These are phyloP conservation scores for Solanum etuberosum DNA, from an alignment of 257 asterid genomes.

Conservation along the genomic window DNA sequence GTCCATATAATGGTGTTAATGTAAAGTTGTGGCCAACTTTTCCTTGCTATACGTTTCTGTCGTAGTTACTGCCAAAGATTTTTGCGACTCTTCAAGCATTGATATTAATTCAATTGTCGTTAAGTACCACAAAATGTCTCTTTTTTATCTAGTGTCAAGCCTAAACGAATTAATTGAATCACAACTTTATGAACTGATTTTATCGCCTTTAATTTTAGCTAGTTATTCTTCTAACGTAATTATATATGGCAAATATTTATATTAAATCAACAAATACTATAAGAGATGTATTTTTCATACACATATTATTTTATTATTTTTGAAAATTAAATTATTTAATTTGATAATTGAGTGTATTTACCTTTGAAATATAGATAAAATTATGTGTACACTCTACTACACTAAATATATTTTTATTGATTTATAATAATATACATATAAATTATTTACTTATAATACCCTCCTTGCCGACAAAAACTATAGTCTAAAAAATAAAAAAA, in stretches of 20 bases:
- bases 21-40: background rate
- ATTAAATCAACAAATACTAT: background rate
- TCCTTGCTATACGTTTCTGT: background rate
- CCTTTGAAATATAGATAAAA: too few relatives aligned
- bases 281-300: background rate
- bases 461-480: background rate
- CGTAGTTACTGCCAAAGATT: too few relatives aligned
- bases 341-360: background rate
- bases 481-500: background rate
- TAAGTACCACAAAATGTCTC: too few relatives aligned
- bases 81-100: too few relatives aligned
- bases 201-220: too few relatives aligned
- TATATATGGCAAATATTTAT: too few relatives aligned
- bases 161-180: too few relatives aligned
- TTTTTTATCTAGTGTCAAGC: too few relatives aligned
- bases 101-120: too few relatives aligned
- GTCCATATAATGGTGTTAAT: background rate
- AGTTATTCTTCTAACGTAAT: background rate
- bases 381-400: background rate
- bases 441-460: background rate
- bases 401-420: background rate
- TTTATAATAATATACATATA: background rate
- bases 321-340: background rate
- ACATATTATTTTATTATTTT: background rate
- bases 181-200: background rate